A percentile compares a stretch with the other conserved stretches of the same genome.
phyloP scores from a whole-genome alignment of 2,329 filamentous ascomycete species.

The Pezicula carpinea region DNA sequence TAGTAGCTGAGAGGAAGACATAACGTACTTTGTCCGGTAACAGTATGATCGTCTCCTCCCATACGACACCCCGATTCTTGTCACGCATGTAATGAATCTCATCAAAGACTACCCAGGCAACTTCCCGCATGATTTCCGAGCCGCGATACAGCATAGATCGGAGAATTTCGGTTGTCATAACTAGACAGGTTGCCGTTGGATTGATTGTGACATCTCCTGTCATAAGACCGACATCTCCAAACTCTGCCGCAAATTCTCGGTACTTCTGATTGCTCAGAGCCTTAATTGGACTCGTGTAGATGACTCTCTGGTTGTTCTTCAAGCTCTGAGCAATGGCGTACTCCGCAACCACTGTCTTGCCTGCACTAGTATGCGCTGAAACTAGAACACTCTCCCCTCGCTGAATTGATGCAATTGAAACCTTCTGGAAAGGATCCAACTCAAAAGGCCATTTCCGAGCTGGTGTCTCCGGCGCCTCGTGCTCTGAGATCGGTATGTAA shows the following conservation, averaged over 20 bases:
- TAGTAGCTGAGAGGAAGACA: constrained; percentile 96
- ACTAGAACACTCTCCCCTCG: constrained; percentile 94
- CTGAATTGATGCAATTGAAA: constrained; percentile 92
- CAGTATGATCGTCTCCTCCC: constrained; percentile 98
- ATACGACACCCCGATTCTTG: constrained; percentile 90
- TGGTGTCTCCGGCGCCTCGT: constrained; percentile 83
- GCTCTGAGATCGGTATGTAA: constrained; percentile 90
- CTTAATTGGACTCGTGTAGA: constrained; percentile 99
- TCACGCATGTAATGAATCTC: constrained; percentile 99
- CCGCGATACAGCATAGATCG: constrained; percentile 97
- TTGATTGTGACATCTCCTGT: constrained; percentile 99
- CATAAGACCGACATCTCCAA: constrained; percentile 96
- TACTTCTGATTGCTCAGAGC: constrained; percentile 98
- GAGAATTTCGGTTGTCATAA: constrained; percentile 99
- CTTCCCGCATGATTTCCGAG: constrained; percentile 99
- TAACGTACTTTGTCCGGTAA: constrained; percentile 98
- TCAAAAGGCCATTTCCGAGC: constrained; percentile 84
- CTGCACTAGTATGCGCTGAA: constrained; percentile 93
- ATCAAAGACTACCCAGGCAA: constrained; percentile 97
- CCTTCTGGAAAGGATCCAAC: constrained; percentile 94
- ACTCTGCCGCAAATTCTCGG: constrained; percentile 90
- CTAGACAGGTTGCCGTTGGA: constrained; percentile 92
- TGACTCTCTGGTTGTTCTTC: constrained; percentile 95
- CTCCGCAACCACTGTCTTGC: constrained; percentile 97
- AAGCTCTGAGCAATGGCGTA: constrained; percentile 97